Percentiles rank a stretch among this genome's conserved stretches.
These are phyloP conservation scores for Saccharomyces mikatae DNA, from an alignment of 805 yeast species.

Conservation along the genomic window DNA sequence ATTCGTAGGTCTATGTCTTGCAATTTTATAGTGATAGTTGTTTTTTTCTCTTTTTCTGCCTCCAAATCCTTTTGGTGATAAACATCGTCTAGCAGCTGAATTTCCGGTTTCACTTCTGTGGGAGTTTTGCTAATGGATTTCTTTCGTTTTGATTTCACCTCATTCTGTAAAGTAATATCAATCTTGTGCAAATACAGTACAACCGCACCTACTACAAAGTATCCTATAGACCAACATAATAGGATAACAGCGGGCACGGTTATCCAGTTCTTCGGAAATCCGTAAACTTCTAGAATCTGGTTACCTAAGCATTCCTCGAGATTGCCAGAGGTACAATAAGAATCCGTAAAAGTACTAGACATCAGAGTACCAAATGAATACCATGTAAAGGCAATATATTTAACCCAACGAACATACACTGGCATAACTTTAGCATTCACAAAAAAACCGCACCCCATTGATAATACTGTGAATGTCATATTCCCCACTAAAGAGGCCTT, in stretches of 20 bases:
- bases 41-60: background rate
- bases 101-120: background rate
- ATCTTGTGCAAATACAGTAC: slow-evolving; percentile 41
- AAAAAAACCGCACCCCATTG: slow-evolving; percentile 75
- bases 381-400: slow-evolving; percentile 70
- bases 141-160: slow-evolving; percentile 14
- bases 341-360: slow-evolving; percentile 55
- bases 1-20: slow-evolving; percentile 12
- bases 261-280: slow-evolving; percentile 58
- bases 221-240: slow-evolving; percentile 51
- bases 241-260: slow-evolving; percentile 55
- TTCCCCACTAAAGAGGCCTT: slow-evolving; percentile 55
- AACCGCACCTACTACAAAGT: slow-evolving; percentile 41
- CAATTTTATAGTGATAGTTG: slow-evolving; percentile 11
- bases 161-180: slow-evolving; percentile 23
- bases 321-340: slow-evolving; percentile 44
- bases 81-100: background rate
- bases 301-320: slow-evolving; percentile 33
- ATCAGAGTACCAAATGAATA: slow-evolving; percentile 64
- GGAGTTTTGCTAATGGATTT: background rate
- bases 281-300: slow-evolving; percentile 47
- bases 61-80: slow-evolving; percentile 14
- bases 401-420: slow-evolving; percentile 80
- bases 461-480: slow-evolving; percentile 58
- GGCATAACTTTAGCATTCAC: slow-evolving; percentile 69